Percentiles rank a stretch among this genome's conserved stretches.
These are phyloP conservation scores for Heliosperma pusillum DNA, from an alignment of 148 eudicot genomes.

Conservation along the genomic window DNA sequence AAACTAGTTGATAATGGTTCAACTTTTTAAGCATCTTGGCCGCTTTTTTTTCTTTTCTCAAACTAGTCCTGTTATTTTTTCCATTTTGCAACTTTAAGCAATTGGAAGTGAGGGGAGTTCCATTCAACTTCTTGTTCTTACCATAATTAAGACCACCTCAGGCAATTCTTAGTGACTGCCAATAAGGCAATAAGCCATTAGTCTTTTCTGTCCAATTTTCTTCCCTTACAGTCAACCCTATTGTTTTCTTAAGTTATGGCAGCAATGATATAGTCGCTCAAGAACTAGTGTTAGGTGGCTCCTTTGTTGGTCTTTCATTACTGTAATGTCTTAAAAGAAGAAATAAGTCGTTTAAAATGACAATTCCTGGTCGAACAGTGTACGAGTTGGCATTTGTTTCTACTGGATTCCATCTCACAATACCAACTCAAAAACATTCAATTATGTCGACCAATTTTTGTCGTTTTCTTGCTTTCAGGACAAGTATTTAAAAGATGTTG, in stretches of 20 bases:
- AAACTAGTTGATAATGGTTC: neutral
- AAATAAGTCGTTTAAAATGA: neutral
- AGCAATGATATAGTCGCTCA: neutral
- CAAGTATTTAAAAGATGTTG: conserved; percentile 44
- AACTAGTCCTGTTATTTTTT: neutral
- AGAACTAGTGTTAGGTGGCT: neutral
- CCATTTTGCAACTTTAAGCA: neutral
- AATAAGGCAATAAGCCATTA: neutral
- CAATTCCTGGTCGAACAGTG: neutral
- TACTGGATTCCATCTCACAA: neutral
- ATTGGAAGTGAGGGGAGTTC: neutral
- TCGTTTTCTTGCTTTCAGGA: conserved; percentile 48
- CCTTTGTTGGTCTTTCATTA: neutral
- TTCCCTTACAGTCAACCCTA: neutral
- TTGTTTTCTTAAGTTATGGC: neutral
- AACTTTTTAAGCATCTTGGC: neutral
- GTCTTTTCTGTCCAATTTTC: neutral
- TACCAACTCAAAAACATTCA: neutral
- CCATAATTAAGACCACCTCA: neutral
- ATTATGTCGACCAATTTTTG: neutral
- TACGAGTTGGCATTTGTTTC: conserved; percentile 9
- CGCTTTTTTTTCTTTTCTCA: neutral
- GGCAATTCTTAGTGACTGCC: neutral
- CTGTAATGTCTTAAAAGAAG: neutral
- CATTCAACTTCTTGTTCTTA: neutral